Conservation (phyloP, 176 grass and related monocot species). For the Aegilops longissima region DNA sequence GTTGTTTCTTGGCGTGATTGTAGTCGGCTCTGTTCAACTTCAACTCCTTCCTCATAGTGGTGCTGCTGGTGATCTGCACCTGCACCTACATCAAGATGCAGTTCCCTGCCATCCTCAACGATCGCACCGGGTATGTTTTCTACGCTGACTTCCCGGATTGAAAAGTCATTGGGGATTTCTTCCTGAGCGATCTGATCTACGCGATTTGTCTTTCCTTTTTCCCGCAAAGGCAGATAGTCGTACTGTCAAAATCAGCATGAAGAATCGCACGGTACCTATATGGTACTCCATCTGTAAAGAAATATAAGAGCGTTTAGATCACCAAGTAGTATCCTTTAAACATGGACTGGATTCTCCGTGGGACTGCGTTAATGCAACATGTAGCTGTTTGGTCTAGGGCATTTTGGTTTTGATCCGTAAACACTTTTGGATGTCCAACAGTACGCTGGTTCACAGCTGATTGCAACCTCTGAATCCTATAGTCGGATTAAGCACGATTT, state of each 20-base stretch:
- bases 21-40: conserved; percentile 96
- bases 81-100: conserved; percentile 95
- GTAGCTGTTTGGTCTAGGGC: not conserved
- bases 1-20: not conserved
- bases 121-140: conserved; percentile 44
- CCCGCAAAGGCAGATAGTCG: not conserved
- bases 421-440: not conserved
- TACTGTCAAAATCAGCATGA: not conserved
- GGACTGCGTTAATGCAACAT: not conserved
- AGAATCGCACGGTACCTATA: too few relatives aligned
- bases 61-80: conserved; percentile 92
- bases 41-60: conserved; percentile 87
- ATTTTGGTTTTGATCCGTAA: not conserved
- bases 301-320: too few relatives aligned
- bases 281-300: too few relatives aligned
- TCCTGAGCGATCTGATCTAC: not conserved
- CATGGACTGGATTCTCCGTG: not conserved
- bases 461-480: not conserved
- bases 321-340: not conserved
- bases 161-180: not conserved
- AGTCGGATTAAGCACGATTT: not conserved
- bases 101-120: conserved; percentile 83
- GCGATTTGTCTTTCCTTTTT: not conserved
- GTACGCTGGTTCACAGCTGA: not conserved
- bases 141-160: not conserved